Evolutionary conservation across 352 stramenopile species (phyloP), one percentile per base, ranked within the genome.

Genomic region (Phytophthora syringae): DNA sequence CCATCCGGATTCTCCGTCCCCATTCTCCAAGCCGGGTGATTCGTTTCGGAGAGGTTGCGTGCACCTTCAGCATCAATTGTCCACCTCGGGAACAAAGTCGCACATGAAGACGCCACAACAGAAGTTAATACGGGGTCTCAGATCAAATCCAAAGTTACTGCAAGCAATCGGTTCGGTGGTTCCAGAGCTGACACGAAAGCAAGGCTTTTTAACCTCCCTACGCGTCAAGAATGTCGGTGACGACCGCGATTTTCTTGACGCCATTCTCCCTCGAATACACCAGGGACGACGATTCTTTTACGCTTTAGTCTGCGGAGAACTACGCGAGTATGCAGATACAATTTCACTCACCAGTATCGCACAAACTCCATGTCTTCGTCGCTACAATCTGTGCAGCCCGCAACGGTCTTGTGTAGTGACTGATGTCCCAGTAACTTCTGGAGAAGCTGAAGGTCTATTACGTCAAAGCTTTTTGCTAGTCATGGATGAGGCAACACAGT

Each of bases 391-490:
- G 5, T 40, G 70, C 3, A 69, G 53, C 25, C 22, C 44, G 39
- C 34, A 25, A 24, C 52, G 20, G 32, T 3, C 51, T 9, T 63
- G 52, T 9, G 44, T 34, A 20, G 63, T 77, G 10, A 55, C 12
- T 16, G 73, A 77, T 7, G 59, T 75, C 3, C 43, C 42, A 1
- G 48, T 69, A 12, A 22, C 43, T 3, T 9, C 58, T 45, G 64
- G 52, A 9, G 54, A 58, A 60, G 61, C 37, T 7, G 59, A 79
- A 22, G 51, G 56, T 2, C 40, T 75, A 3, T 60, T 85, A 9
- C 59, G 56, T 0, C 72, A 83, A 7, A 88, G 68, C 21, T 83
- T 90, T 28, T 10, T 77, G 7, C 22, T 90, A 20, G 50, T 36
- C n/a, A 28, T 74, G 1, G 52, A 69, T 52, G 0, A 49, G 7